Percentiles rank a stretch among this genome's conserved stretches.
Conservation (phyloP, 192 early-diverging fungal genomes). For the Paraglomus brasilianum region DNA sequence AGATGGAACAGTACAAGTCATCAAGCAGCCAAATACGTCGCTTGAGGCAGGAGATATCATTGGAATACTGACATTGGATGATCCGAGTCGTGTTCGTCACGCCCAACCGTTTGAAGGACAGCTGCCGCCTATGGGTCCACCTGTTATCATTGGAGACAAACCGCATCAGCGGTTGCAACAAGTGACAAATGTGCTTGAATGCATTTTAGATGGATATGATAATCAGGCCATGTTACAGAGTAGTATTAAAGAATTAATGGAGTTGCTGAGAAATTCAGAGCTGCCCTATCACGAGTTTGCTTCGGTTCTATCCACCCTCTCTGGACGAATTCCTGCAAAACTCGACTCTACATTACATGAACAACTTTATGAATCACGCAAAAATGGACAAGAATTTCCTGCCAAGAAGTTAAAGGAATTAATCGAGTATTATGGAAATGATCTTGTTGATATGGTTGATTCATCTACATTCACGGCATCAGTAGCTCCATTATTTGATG, state of each 20-base stretch:
- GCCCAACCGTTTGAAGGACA: slow-evolving; percentile 83
- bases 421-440: slow-evolving; percentile 53
- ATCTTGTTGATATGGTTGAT: slow-evolving; percentile 63
- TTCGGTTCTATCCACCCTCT: slow-evolving; percentile 76
- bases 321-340: slow-evolving; percentile 81
- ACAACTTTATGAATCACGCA: slow-evolving; percentile 43
- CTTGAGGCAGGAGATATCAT: slow-evolving; percentile 91
- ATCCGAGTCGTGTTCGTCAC: slow-evolving; percentile 87
- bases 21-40: slow-evolving; percentile 82
- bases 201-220: slow-evolving; percentile 88
- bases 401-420: slow-evolving; percentile 62
- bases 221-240: slow-evolving; percentile 66
- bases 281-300: slow-evolving; percentile 84
- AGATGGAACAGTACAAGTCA: slow-evolving; percentile 86
- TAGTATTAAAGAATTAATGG: slow-evolving; percentile 72
- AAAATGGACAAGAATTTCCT: slow-evolving; percentile 63
- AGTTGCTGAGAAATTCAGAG: slow-evolving; percentile 69
- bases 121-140: slow-evolving; percentile 67
- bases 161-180: slow-evolving; percentile 79
- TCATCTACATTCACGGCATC: slow-evolving; percentile 57
- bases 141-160: slow-evolving; percentile 85
- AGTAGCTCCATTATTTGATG: slow-evolving; percentile 62
- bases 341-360: slow-evolving; percentile 59
- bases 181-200: slow-evolving; percentile 61
- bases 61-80: slow-evolving; percentile 89